Evolutionary conservation across 2,329 filamentous ascomycete species (phyloP).

Genomic region (Calonectria henricotiae): DNA sequence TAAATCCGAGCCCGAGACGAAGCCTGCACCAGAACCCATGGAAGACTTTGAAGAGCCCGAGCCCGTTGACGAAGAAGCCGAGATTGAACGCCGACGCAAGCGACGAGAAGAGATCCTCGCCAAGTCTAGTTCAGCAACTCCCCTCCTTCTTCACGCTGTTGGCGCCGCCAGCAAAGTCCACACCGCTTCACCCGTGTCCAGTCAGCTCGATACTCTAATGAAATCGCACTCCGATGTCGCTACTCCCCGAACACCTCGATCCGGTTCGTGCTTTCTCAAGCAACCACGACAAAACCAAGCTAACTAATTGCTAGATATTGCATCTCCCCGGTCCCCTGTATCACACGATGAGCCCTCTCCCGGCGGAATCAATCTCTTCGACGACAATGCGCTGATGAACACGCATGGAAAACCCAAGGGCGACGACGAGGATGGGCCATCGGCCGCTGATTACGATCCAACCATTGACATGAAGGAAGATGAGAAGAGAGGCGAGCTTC

Average conservation of each 20-base stretch:
- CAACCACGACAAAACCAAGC: slow-evolving; percentile 23
- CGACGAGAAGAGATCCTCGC: slow-evolving; percentile 88
- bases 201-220: slow-evolving; percentile 63
- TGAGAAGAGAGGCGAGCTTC: slow-evolving; percentile 78
- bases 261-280: slow-evolving; percentile 60
- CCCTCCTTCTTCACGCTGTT: slow-evolving; percentile 83
- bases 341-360: slow-evolving; percentile 71
- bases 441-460: slow-evolving; percentile 94
- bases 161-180: slow-evolving; percentile 73
- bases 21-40: slow-evolving; percentile 54
- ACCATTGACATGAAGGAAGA: slow-evolving; percentile 92
- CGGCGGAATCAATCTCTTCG: slow-evolving; percentile 74
- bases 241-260: slow-evolving; percentile 65
- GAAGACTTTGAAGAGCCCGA: slow-evolving; percentile 70
- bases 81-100: slow-evolving; percentile 89
- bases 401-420: slow-evolving; percentile 64
- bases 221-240: slow-evolving; percentile 53
- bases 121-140: slow-evolving; percentile 83
- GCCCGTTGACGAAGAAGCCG: slow-evolving; percentile 83
- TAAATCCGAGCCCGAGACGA: slow-evolving; percentile 46
- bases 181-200: slow-evolving; percentile 70
- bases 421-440: slow-evolving; percentile 79
- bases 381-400: slow-evolving; percentile 80
- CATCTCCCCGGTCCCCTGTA: slow-evolving; percentile 63
- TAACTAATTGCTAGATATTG: slow-evolving; percentile 55